Evolutionary conservation across 768 basidiomycete genomes (phyloP), one percentile per base, ranked within the genome.

Genomic region (Naganishia vishniacii): DNA sequence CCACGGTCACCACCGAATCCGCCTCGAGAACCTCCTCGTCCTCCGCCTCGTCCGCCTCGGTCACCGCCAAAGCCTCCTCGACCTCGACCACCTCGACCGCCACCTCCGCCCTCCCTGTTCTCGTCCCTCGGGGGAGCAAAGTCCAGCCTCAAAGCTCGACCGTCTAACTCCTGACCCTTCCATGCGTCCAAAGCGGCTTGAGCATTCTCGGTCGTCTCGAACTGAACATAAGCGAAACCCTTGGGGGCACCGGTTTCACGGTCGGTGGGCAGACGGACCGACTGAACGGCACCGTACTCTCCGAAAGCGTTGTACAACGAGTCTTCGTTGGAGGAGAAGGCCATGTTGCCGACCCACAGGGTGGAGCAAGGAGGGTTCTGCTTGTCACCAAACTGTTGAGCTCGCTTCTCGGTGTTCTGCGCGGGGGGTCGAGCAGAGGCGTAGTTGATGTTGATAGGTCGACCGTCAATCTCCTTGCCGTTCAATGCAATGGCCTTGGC

Each of bases 221-320:
- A 95, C 78, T 97, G 91, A 73, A 99, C 88, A 78, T 98, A 98
- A 23, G 86, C 95, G 78, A 94, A 98, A 72, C 95, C 95, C 78
- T 97, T 98, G 48, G 89, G 86, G 66, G 81, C 83, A 29, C 91
- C 92, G 7, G 88, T 83, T 53, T 99, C 95, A 69, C 89, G 82
- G 77, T 98, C 92, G 41, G 92, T 95, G 31, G 92, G 91, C 53
- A 99, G 80, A 62, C 92, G 85, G 42, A 97, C 89, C 72, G 81
- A 86, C 80, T 88, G 88, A 67, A 95, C 84, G 45, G 84, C 81
- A 63, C 90, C 90, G 75, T 86, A 86, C 73, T 91, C 90, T 67
- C 85, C 86, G 78, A 98, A 99, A 70, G 85, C 82, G 76, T 88
- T 84, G 91, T 91, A 97, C 34, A 97, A 81, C 15, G 81, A 78